Evolutionary conservation across 2,329 filamentous ascomycete genomes (phyloP).

Genomic region (Sclerotinia borealis): DNA sequence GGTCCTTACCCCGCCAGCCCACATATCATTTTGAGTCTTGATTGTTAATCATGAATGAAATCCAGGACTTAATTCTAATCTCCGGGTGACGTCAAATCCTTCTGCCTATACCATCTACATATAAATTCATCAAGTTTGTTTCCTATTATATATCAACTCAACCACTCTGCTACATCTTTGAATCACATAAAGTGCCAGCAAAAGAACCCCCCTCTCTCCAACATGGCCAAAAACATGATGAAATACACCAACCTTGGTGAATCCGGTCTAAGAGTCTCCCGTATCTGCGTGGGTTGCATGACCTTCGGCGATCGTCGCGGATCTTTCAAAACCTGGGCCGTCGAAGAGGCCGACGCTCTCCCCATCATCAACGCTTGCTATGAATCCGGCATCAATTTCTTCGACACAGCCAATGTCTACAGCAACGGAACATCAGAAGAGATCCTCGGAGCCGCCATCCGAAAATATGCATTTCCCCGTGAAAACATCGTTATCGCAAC

Average conservation of each 20-base stretch:
- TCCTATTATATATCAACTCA: too few relatives aligned
- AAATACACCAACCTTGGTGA: constrained; percentile 33
- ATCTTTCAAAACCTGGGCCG: constrained; percentile 5
- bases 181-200: background rate
- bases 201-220: background rate
- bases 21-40: background rate
- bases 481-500: constrained; percentile 58
- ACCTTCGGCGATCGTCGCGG: constrained; percentile 36
- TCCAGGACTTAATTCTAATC: background rate
- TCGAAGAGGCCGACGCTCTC: constrained; percentile 34
- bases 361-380: constrained; percentile 46
- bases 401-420: constrained; percentile 43
- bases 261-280: constrained; percentile 47
- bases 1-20: background rate
- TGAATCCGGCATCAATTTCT: constrained; percentile 49
- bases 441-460: constrained; percentile 47
- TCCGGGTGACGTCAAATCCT: background rate
- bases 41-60: background rate
- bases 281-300: constrained; percentile 47
- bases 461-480: constrained; percentile 57
- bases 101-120: background rate
- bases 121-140: background rate
- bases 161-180: background rate
- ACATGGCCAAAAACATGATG: constrained; percentile 9
- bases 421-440: constrained; percentile 44